Evolutionary conservation across 2,329 filamentous ascomycete genomes (phyloP), one percentile per base, ranked within the genome.

Genomic region (Fusarium pseudonygamai): DNA sequence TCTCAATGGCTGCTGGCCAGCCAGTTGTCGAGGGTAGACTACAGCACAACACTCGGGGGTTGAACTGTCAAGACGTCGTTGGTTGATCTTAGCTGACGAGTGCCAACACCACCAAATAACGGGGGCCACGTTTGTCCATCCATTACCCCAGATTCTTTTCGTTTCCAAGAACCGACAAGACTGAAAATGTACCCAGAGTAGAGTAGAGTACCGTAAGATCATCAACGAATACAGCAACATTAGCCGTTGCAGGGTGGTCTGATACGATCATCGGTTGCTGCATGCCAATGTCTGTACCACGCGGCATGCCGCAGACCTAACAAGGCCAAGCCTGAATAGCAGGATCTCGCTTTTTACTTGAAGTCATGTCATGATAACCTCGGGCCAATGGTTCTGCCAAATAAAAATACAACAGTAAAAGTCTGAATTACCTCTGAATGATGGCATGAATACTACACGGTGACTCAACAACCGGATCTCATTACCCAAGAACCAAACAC

Each of bases 231-330:
- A 59, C 5, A 60, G 28, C 22, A 47, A 60, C 20, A 36, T 32
- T 46, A 40, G 46, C 67, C 66, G 46, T 59, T 70, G 60, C 66
- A 69, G 59, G 64, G 65, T 65, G 59, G 66, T 42, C 65, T 68
- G 65, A 62, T 68, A n/a, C 30, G 64, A 49, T 64, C 30, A 50
- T 34, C 47, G n/a, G 34, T 22, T 32, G 64, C 36, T 64, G 58
- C 65, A 69, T 40, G 57, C 58, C 66, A 69, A 57, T 64, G 34
- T 32, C 20, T 20, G 30, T 67, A 52, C 52, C 63, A 64, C 24
- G 43, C 43, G 34, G 30, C 56, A 68, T 63, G 40, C 50, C 16
- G 30, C 39, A 39, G 16, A 47, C 42, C 32, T 24, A 45, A 26
- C 26, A 43, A 64, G 20, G 67, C 59, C 50, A 69, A 69, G 65